phyloP scores from a whole-genome alignment of 208 protist species.

The Acanthamoeba rhysodes region DNA sequence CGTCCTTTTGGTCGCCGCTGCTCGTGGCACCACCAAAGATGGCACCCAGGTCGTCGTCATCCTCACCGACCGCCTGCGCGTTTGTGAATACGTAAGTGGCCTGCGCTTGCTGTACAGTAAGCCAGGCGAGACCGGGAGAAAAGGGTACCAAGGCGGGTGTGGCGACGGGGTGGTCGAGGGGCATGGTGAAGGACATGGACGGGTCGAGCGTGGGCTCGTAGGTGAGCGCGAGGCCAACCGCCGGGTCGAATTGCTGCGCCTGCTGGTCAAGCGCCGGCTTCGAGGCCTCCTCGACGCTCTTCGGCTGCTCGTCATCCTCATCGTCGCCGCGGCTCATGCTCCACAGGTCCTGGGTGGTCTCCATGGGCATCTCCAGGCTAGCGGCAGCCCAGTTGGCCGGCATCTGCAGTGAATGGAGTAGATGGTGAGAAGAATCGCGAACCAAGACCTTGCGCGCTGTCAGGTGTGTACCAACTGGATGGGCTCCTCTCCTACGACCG shows the following conservation, averaged over 20 bases:
- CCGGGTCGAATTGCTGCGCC: background rate
- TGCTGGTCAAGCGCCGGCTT: background rate
- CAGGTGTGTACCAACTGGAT: background rate
- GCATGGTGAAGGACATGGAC: background rate
- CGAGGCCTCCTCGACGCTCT: background rate
- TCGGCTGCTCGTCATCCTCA: background rate
- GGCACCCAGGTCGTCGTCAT: conserved; percentile 4
- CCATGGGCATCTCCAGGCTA: conserved; percentile 31
- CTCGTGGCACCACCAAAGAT: background rate
- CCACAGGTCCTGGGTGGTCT: conserved; percentile 62
- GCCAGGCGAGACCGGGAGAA: no score
- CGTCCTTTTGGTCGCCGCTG: background rate
- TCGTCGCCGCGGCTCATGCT: background rate
- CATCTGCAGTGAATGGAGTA: background rate
- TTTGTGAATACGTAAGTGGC: background rate
- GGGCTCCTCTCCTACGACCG: background rate
- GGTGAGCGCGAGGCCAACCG: background rate
- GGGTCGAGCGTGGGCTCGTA: conserved; percentile 35
- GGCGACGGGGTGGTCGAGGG: background rate
- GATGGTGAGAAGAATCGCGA: background rate
- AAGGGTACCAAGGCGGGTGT: no score
- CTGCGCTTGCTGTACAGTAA: background rate
- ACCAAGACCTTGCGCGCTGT: no score
- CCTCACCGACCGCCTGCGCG: background rate
- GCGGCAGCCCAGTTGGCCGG: conserved; percentile 4